Base-by-base conservation (phyloP, 192 early-diverging fungal species). In the Coemansia sp. region DNA sequence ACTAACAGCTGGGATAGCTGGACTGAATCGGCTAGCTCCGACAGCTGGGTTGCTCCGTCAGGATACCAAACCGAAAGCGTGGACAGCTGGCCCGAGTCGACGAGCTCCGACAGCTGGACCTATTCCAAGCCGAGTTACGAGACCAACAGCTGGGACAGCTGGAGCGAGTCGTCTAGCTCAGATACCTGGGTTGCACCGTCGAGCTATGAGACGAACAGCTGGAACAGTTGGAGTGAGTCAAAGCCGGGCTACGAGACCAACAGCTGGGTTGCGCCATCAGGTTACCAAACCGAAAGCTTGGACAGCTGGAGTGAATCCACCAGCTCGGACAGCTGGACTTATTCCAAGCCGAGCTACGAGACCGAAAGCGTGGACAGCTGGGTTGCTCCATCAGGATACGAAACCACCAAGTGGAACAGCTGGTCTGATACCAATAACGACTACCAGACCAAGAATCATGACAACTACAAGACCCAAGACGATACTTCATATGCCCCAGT, bases 381-480 rank as follows among this genome's bases (percentile, higher is more conserved):
- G 12, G 23, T 27, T 10, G 52, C 23, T 27, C 15, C 52, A 14
- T 29, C 52, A 12, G 52, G 25, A 5, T 54, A 54, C 14, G 53
- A 55, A 29, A 55, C 53, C 14, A 12, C 24, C 7, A 4, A 15
- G 3, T 14, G 15, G 23, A 5, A 55, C 27, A 15, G 53, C 53
- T 55, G 53, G 53, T 11, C 27, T 25, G 53, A 29, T 19, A 55
- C 32, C 29, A 55, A 29, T 25, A 55, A 35, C 12, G 41, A 45
- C 41, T 45, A 45, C 41, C 11, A 45, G n/a, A 29, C 53, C 53
- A 55, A 29, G 25, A 7, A 55, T 55, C 53, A 55, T 55, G 53
- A 55, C 53, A 25, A 55, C 15, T 55, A 55, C 53, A 55, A 55
- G 53, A 55, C 53, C n/a, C 14, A 27, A 12, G 15, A 45, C 41